These are phyloP conservation scores for Chamaecyparis obtusa DNA, from an alignment of 75 land plant species.

Conservation along the genomic window DNA sequence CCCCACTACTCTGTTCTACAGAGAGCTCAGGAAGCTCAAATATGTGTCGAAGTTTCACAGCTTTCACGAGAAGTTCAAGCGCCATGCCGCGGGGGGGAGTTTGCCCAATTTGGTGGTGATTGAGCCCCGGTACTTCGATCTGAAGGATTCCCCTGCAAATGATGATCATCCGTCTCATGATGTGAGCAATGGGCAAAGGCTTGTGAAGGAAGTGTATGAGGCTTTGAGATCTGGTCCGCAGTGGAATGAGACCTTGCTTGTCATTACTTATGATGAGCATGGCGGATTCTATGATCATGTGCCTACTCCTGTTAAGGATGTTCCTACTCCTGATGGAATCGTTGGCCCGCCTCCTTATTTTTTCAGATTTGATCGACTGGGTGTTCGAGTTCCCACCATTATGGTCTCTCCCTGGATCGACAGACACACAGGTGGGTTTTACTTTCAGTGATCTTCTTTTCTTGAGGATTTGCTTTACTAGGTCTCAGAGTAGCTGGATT, in stretches of 20 bases:
- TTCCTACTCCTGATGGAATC: slow-evolving; percentile 86
- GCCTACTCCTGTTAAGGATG: slow-evolving; percentile 60
- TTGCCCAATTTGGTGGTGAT: slow-evolving; percentile 73
- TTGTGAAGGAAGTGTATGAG: slow-evolving; percentile 93
- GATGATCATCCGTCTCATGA: slow-evolving; percentile 98
- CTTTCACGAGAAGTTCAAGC: slow-evolving; percentile 46
- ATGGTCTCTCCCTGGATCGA: slow-evolving; percentile 90
- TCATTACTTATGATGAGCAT: slow-evolving; percentile 91
- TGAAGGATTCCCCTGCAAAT: slow-evolving; percentile 64
- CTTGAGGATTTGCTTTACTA: not conserved
- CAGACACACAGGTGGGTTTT: slow-evolving; percentile 64
- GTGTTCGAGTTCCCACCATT: slow-evolving; percentile 88
- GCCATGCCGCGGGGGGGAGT: slow-evolving; percentile 49
- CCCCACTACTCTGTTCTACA: slow-evolving; percentile 69
- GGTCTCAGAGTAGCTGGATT: not conserved
- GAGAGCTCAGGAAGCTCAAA: slow-evolving; percentile 65
- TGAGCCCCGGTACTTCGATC: slow-evolving; percentile 84
- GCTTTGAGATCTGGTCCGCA: slow-evolving; percentile 81
- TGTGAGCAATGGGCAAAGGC: slow-evolving; percentile 74
- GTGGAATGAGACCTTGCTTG: slow-evolving; percentile 75
- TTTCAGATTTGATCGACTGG: slow-evolving; percentile 76
- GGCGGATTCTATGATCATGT: slow-evolving; percentile 96
- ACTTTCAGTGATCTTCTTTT: not conserved
- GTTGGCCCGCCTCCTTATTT: slow-evolving; percentile 61
- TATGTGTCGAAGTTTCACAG: slow-evolving; percentile 51